Evolutionary conservation across 176 grass and related monocot genomes (phyloP).

Genomic region (Aegilops umbellulata): DNA sequence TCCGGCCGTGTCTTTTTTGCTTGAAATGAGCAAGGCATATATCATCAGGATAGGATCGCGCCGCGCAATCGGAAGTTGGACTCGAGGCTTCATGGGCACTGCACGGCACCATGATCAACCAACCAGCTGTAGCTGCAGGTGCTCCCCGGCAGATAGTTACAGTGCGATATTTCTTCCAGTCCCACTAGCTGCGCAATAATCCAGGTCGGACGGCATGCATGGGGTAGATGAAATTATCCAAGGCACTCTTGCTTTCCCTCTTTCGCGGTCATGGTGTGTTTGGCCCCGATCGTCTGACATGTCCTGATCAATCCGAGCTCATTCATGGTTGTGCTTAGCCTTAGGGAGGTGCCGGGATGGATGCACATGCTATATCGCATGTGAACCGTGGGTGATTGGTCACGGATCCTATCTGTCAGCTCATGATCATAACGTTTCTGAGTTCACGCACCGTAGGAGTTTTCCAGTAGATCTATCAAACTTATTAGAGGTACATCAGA

Average conservation of each 20-base stretch:
- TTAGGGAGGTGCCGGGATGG: background rate
- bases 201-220: background rate
- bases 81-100: background rate
- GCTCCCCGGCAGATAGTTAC: no score
- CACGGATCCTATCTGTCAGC: background rate
- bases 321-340: background rate
- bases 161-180: no score
- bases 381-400: background rate
- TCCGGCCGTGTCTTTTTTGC: background rate
- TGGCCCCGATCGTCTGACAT: background rate
- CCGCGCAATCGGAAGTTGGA: background rate
- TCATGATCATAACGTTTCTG: background rate
- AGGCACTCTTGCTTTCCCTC: background rate
- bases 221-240: background rate
- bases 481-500: no score
- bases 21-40: no score
- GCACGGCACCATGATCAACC: background rate
- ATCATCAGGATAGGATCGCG: background rate
- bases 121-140: background rate
- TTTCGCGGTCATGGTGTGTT: no score
- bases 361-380: background rate
- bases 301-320: background rate
- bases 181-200: background rate
- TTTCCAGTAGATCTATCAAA: no score
- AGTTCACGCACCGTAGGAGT: background rate